Evolutionary conservation across 371 early-diverging fungal genomes (phyloP).

Genomic region (Rhizopus arrhizus): DNA sequence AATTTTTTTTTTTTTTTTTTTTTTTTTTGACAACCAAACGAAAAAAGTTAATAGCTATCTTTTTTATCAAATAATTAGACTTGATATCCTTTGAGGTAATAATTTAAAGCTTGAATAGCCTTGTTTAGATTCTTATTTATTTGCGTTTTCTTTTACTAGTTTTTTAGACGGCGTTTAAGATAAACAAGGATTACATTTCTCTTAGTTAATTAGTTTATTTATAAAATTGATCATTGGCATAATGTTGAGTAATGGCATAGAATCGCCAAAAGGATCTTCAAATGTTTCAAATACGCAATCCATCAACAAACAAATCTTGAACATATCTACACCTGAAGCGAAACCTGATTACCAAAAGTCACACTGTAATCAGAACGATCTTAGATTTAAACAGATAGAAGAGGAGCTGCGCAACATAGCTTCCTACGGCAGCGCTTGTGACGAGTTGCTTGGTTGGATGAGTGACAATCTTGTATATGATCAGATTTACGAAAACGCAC

Average conservation of each 20-base stretch:
- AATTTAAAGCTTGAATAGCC: too few species aligned
- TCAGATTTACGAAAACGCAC: constrained; percentile 25
- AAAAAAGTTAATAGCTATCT: neutral
- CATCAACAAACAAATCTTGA: neutral
- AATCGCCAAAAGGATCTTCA: neutral
- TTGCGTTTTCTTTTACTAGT: too few species aligned
- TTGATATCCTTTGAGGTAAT: too few species aligned
- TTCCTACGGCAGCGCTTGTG: constrained; percentile 43
- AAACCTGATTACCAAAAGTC: neutral
- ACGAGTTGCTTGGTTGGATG: constrained; percentile 42
- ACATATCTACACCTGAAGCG: neutral
- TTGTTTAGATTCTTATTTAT: too few species aligned
- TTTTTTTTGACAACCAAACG: neutral
- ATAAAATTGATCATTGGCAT: neutral
- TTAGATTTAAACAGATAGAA: constrained; percentile 30
- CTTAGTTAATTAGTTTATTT: too few species aligned
- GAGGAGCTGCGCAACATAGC: constrained; percentile 28
- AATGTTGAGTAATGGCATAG: neutral
- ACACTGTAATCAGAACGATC: neutral
- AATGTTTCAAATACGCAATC: neutral
- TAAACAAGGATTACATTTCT: too few species aligned
- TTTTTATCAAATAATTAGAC: too few species aligned
- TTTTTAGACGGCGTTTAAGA: too few species aligned
- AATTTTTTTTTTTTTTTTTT: constrained; percentile 2
- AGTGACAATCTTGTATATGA: constrained; percentile 41